Base-by-base conservation (phyloP, 1,284 basidiomycete species). In the Boletus semigastroideus region DNA sequence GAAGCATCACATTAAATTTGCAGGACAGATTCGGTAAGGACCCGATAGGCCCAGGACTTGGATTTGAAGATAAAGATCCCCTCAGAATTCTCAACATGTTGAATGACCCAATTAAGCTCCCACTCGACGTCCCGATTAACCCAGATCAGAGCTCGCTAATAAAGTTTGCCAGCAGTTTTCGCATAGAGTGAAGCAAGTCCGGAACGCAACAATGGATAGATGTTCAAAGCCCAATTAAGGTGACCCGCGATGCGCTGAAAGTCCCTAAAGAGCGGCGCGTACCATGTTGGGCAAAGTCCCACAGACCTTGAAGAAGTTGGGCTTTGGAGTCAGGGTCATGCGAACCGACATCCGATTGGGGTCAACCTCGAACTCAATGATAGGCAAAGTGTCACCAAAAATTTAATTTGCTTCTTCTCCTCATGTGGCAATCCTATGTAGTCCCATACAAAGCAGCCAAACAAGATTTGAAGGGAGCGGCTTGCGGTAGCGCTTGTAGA, bases 331-430 rank as follows among this genome's bases (percentile, higher is more conserved):
- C 53, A 1, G 19, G 16, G 40, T n/a, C 42, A 42, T 42, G 1
- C 4, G 12, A n/a, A 42, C 8, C 3, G 9, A 4, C 66, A 73
- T 66, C 0, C 47, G 44, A 38, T 66, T 64, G 0, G 60, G 49
- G 48, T 74, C 62, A 9, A 74, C 62, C 0, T 62, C 34, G 37
- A 72, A 63, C 0, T 72, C 71, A 19, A 72, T 72, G 25, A 74
- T 68, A 0, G 57, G 48, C 0, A 74, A 53, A 0, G 28, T 9
- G 0, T 10, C 0, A 0, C 70, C 68, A 33, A 19, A 66, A 0
- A 68, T 5, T 44, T 75, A 0, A 68, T 5, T 44, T 75, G 72
- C 36, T 74, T 75, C 3, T 45, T n/a, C n/a, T 60, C 37, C 2
- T 66, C 57, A 20, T 42, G 42, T 0, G 28, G 42, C 2, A 42